phyloP scores from a whole-genome alignment of 148 eudicot genomes.

The Rhododendron molle region DNA sequence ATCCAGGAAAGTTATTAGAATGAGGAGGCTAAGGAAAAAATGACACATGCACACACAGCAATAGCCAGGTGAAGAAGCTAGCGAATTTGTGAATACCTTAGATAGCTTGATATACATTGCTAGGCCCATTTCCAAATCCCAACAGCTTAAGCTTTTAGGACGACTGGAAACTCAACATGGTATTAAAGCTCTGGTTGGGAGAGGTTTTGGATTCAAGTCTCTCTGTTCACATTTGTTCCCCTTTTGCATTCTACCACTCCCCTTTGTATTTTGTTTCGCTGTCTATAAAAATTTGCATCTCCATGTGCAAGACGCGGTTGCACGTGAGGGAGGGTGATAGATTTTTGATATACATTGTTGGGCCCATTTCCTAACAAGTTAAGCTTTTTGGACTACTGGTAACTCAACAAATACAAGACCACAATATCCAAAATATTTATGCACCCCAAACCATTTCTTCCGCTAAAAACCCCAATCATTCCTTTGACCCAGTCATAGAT shows the following conservation, averaged over 20 bases:
- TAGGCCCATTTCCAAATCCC: neutral
- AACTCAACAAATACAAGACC: neutral
- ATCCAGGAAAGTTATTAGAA: neutral
- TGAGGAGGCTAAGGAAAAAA: neutral
- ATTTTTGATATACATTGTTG: too few species aligned
- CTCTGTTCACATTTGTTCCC: neutral
- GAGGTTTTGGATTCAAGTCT: neutral
- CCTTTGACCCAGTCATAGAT: neutral
- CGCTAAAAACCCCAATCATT: neutral
- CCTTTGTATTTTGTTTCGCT: neutral
- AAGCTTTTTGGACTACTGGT: neutral
- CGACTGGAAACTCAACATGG: neutral
- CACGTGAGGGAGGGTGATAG: neutral
- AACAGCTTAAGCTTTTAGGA: neutral
- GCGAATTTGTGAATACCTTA: neutral
- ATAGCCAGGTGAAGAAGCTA: neutral
- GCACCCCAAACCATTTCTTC: constrained; percentile 2
- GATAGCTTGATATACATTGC: neutral
- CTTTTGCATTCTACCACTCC: neutral
- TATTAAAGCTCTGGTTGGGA: neutral
- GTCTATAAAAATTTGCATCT: neutral
- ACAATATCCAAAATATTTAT: constrained; percentile 5
- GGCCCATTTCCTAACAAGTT: neutral
- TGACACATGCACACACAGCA: neutral
- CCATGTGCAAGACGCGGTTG: neutral